These are phyloP conservation scores for Phtheirospermum japonicum DNA, from an alignment of 257 asterid species.

Conservation along the genomic window DNA sequence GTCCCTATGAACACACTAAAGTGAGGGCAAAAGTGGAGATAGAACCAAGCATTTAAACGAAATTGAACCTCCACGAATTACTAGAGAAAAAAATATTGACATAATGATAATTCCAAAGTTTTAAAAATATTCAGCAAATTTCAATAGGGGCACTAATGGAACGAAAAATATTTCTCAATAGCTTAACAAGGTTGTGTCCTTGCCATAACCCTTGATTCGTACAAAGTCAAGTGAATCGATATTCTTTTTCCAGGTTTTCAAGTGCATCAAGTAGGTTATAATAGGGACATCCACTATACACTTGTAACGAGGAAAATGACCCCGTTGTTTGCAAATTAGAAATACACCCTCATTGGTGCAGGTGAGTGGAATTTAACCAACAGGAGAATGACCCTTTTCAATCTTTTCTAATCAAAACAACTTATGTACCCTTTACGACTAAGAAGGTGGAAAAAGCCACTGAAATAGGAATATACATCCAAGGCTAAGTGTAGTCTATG, in stretches of 20 bases:
- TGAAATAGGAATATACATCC: too few species aligned
- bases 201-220: background rate
- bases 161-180: background rate
- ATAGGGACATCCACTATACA: too few species aligned
- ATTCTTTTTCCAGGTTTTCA: too few species aligned
- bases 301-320: conserved; percentile 1
- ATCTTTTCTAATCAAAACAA: background rate
- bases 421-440: too few species aligned
- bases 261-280: too few species aligned
- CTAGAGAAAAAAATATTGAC: background rate
- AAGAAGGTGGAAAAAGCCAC: too few species aligned
- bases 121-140: too few species aligned
- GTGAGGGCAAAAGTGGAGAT: background rate
- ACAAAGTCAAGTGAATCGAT: background rate
- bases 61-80: background rate
- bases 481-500: too few species aligned
- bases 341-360: background rate
- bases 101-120: too few species aligned
- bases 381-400: background rate
- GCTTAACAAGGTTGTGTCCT: background rate
- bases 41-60: background rate
- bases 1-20: background rate
- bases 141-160: too few species aligned
- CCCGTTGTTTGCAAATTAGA: background rate
- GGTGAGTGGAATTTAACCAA: background rate